Conservation (phyloP, 2,329 filamentous ascomycete species). For the Fusarium acutatum region DNA sequence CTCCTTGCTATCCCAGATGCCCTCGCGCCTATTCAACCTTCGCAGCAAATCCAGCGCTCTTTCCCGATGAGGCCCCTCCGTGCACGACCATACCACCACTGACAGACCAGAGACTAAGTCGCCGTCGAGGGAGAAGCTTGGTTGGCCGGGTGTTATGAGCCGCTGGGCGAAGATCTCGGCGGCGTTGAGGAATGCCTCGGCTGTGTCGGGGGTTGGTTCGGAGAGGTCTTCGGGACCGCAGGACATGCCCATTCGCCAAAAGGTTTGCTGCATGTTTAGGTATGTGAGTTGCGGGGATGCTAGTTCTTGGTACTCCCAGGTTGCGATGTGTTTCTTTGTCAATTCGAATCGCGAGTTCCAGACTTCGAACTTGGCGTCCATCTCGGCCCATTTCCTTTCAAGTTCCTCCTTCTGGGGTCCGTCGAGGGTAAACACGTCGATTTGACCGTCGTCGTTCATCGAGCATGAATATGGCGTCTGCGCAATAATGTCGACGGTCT, state of each 20-base stretch:
- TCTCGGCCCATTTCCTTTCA: background rate
- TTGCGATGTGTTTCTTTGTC: slow-evolving; percentile 4
- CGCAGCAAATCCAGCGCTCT: slow-evolving; percentile 26
- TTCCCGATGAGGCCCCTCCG: background rate
- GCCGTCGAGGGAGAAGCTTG: slow-evolving; percentile 17
- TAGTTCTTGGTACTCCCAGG: background rate
- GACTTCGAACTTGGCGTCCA: background rate
- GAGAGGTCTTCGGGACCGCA: background rate
- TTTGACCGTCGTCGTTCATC: background rate
- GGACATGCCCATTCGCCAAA: slow-evolving; percentile 15
- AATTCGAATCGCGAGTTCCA: slow-evolving; percentile 24
- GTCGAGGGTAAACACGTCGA: background rate
- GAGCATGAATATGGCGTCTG: background rate
- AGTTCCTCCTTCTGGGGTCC: background rate
- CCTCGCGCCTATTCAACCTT: slow-evolving; percentile 27
- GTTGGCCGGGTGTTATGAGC: background rate
- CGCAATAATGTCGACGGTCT: background rate
- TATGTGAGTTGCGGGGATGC: background rate
- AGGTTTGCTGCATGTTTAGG: slow-evolving; percentile 13
- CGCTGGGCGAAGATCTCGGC: slow-evolving; percentile 3
- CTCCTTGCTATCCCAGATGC: slow-evolving; percentile 36
- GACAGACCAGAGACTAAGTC: slow-evolving; percentile 18
- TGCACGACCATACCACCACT: background rate
- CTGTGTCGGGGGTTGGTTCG: background rate
- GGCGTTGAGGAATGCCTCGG: background rate